A percentile compares a stretch with the other conserved stretches of the same genome.
These are phyloP conservation scores for Rhododendron simsii DNA, from an alignment of 148 eudicot genomes.

Conservation along the genomic window DNA sequence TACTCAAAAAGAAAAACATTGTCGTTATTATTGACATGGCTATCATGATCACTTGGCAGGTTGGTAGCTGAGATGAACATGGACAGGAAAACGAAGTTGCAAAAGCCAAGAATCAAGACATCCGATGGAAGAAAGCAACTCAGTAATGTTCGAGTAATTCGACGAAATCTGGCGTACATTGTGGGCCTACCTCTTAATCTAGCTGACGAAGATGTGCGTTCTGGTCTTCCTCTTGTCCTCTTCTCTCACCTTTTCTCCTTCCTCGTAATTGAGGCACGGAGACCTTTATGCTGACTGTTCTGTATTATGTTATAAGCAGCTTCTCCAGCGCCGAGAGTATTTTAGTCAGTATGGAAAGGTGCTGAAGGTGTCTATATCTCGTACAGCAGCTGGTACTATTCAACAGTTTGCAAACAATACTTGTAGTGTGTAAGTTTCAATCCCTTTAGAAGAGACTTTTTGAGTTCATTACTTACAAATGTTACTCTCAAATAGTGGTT, in stretches of 20 bases:
- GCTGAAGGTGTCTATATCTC: slow-evolving; percentile 89
- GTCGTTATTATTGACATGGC: not conserved
- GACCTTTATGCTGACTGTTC: not conserved
- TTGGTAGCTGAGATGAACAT: slow-evolving; percentile 62
- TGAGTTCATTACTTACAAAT: not conserved
- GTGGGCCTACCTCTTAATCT: slow-evolving; percentile 83
- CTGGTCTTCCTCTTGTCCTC: not conserved
- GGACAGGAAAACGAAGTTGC: slow-evolving; percentile 72
- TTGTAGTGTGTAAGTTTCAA: slow-evolving; percentile 84
- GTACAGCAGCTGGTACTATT: slow-evolving; percentile 87
- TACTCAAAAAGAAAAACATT: no score
- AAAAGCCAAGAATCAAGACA: slow-evolving; percentile 61
- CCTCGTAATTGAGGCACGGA: not conserved
- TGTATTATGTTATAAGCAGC: slow-evolving; percentile 37
- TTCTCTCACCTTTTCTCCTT: not conserved
- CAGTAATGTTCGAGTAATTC: slow-evolving; percentile 85
- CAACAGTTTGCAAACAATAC: slow-evolving; percentile 91
- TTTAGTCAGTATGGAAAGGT: slow-evolving; percentile 94
- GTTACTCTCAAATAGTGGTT: not conserved
- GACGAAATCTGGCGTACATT: slow-evolving; percentile 87
- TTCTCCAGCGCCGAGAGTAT: slow-evolving; percentile 75
- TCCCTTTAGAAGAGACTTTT: not conserved
- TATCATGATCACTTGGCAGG: slow-evolving; percentile 32
- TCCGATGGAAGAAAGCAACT: slow-evolving; percentile 88
- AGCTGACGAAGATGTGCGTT: slow-evolving; percentile 90